These are phyloP conservation scores for Flaveria brownii DNA, from an alignment of 129 eudicot genomes.

Conservation along the genomic window DNA sequence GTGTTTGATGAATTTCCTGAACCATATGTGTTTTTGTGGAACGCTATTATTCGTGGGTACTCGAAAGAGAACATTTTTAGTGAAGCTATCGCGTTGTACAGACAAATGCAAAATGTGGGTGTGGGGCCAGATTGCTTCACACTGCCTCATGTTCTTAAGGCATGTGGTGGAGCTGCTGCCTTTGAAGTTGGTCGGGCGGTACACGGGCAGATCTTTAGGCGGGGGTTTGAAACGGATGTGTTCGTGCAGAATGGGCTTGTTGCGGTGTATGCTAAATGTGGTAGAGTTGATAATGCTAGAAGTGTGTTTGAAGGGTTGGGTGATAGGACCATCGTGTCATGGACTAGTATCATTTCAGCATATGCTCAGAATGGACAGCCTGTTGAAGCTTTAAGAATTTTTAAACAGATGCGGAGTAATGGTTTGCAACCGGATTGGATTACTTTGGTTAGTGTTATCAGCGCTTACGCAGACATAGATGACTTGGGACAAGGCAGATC, in stretches of 20 bases:
- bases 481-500: conserved; percentile 65
- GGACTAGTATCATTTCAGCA: conserved; percentile 81
- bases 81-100: conserved; percentile 49
- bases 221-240: conserved; percentile 55
- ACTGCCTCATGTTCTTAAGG: conserved; percentile 68
- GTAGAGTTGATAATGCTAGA: conserved; percentile 48
- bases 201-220: conserved; percentile 62
- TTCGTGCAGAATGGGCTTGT: conserved; percentile 77
- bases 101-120: conserved; percentile 48
- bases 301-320: conserved; percentile 48
- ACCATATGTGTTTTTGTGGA: conserved; percentile 75
- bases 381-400: conserved; percentile 57
- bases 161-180: conserved; percentile 52
- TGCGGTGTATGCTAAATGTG: conserved; percentile 65
- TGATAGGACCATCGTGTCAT: conserved; percentile 54
- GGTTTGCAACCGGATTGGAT: conserved; percentile 63
- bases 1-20: conserved; percentile 85
- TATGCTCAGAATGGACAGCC: conserved; percentile 65
- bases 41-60: conserved; percentile 72
- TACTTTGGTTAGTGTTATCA: conserved; percentile 55
- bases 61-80: conserved; percentile 40
- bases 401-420: conserved; percentile 49
- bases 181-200: conserved; percentile 51
- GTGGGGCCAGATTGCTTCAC: conserved; percentile 64
- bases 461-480: conserved; percentile 58